Evolutionary conservation across 768 basidiomycete genomes (phyloP).

Genomic region (Suillus variegatus): DNA sequence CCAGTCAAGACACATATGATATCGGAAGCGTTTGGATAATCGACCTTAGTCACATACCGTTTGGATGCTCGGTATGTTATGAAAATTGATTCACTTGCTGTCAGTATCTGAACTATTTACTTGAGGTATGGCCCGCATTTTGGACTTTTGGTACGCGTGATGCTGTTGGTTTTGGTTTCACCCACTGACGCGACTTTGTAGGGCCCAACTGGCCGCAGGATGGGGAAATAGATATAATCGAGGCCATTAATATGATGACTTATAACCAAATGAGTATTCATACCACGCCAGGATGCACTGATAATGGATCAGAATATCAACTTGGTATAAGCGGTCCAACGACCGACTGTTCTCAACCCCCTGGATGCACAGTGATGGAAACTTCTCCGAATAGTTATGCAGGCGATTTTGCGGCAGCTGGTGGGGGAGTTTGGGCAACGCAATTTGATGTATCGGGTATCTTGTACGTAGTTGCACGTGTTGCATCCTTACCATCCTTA

Average conservation of each 20-base stretch:
- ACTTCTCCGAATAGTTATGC: constrained; percentile 31
- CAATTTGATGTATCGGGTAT: constrained; percentile 65
- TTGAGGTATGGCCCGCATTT: constrained; percentile 33
- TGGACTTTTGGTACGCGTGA: constrained; percentile 29
- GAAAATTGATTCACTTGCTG: constrained; percentile 5
- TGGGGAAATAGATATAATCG: constrained; percentile 63
- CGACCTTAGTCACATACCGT: constrained; percentile 51
- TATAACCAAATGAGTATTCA: constrained; percentile 63
- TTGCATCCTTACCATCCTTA: not conserved
- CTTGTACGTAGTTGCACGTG: constrained; percentile 34
- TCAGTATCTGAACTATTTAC: not conserved
- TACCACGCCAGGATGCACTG: constrained; percentile 42
- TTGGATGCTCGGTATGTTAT: constrained; percentile 55
- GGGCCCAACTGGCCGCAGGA: constrained; percentile 41
- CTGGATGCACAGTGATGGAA: constrained; percentile 33
- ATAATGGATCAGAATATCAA: constrained; percentile 30
- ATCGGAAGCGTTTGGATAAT: constrained; percentile 49
- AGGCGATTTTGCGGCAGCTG: constrained; percentile 27
- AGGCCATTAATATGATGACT: constrained; percentile 53
- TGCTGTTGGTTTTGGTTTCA: not conserved
- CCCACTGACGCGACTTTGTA: constrained; percentile 10
- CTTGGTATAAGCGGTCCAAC: constrained; percentile 29
- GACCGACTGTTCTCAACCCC: constrained; percentile 22
- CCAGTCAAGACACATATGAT: constrained; percentile 42
- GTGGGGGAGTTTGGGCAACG: constrained; percentile 70